Percentiles rank a stretch among this genome's conserved stretches.
These are phyloP conservation scores for Celoporthe dispersa DNA, from an alignment of 2,329 filamentous ascomycete genomes.

Conservation along the genomic window DNA sequence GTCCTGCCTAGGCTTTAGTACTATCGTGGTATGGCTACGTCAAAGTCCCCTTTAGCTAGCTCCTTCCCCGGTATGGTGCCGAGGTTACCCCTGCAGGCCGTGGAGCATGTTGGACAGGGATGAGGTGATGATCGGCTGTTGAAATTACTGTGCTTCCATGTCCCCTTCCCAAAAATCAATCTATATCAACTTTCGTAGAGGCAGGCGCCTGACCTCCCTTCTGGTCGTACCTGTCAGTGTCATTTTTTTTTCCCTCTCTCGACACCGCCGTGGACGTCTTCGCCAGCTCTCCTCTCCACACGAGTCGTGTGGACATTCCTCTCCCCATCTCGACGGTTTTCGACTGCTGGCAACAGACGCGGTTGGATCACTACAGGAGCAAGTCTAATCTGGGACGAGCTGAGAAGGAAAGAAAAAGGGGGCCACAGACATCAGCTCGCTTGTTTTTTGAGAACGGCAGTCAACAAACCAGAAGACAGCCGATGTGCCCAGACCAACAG, in stretches of 20 bases:
- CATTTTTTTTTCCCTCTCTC: neutral
- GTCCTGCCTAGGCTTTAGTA: neutral
- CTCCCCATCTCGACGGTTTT: neutral
- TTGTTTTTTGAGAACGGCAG: neutral
- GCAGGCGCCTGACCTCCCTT: neutral
- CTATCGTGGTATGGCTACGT: neutral
- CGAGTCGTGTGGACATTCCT: neutral
- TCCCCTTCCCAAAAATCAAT: neutral
- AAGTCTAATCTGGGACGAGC: neutral
- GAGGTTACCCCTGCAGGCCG: neutral
- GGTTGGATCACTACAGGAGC: neutral
- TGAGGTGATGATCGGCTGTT: neutral
- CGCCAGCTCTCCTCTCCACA: neutral
- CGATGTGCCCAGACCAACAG: neutral
- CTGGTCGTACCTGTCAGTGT: neutral
- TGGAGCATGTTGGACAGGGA: neutral
- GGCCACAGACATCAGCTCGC: neutral
- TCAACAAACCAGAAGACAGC: neutral
- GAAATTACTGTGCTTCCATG: neutral
- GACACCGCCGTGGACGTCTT: neutral
- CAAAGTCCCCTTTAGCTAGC: neutral
- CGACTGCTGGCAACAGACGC: neutral
- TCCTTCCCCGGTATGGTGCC: neutral
- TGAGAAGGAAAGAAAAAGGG: neutral
- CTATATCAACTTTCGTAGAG: neutral